A percentile compares a stretch with the other conserved stretches of the same genome.
These are phyloP conservation scores for Boletus sp. DNA, from an alignment of 1,284 basidiomycete species.

Conservation along the genomic window DNA sequence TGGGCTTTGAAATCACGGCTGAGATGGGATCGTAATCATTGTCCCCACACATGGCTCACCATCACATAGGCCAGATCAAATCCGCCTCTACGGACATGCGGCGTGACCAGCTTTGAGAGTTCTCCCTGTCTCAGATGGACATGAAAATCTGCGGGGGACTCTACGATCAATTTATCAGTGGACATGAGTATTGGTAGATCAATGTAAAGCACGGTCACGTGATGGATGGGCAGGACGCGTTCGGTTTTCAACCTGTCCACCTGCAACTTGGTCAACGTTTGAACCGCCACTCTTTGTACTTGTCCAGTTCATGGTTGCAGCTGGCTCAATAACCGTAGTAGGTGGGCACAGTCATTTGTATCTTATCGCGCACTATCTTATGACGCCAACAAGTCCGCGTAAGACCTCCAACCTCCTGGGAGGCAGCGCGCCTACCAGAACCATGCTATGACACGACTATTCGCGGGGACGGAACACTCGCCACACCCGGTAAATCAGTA, in stretches of 20 bases:
- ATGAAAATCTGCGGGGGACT: conserved; percentile 90
- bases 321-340: conserved; percentile 83
- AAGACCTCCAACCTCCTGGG: conserved; percentile 81
- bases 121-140: conserved; percentile 92
- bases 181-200: conserved; percentile 18
- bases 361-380: background rate
- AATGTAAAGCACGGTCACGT: conserved; percentile 29
- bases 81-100: conserved; percentile 88
- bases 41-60: conserved; percentile 46
- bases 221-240: conserved; percentile 27
- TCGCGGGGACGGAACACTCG: conserved; percentile 78
- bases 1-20: conserved; percentile 66
- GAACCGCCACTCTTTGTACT: background rate
- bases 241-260: conserved; percentile 32
- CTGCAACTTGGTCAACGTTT: background rate
- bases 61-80: conserved; percentile 95
- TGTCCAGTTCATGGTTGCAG: conserved; percentile 71
- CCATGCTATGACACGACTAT: conserved; percentile 63
- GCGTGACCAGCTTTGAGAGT: conserved; percentile 81
- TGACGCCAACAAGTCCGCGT: conserved; percentile 68
- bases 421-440: conserved; percentile 76
- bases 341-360: conserved; percentile 42
- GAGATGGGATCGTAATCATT: conserved; percentile 9
- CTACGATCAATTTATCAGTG: conserved; percentile 36
- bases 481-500: conserved; percentile 54